Percentiles rank a stretch among this genome's conserved stretches.
Evolutionary conservation across 202 grass and related monocot species (phyloP).

Genomic region (Musa balbisiana): DNA sequence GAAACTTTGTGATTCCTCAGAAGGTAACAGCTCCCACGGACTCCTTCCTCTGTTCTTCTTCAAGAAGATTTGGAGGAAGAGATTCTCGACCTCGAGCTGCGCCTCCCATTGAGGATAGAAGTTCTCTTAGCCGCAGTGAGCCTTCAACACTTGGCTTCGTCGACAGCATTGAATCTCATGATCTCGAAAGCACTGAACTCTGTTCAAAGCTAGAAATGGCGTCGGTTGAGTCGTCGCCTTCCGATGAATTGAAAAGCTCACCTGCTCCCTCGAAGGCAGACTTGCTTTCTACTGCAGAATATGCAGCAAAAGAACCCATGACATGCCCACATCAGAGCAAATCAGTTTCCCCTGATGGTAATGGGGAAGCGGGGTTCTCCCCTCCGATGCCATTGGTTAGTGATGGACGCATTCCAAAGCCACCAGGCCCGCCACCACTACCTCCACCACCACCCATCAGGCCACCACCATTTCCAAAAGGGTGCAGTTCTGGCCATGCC

Average conservation of each 20-base stretch:
- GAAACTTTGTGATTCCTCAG: conserved; percentile 10
- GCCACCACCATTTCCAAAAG: conserved; percentile 17
- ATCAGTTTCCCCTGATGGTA: background rate
- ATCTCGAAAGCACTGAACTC: background rate
- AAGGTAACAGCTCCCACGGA: conserved; percentile 7
- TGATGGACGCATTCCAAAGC: conserved; percentile 15
- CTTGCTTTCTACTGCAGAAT: background rate
- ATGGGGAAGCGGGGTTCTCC: conserved; percentile 9
- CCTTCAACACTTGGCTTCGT: too few species aligned
- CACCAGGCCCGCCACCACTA: conserved; percentile 29
- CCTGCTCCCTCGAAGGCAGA: background rate
- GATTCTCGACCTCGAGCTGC: conserved; percentile 12
- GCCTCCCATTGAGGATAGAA: conserved; percentile 5
- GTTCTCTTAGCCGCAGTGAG: background rate
- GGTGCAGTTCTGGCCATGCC: conserved; percentile 23
- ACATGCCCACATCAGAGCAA: conserved; percentile 2
- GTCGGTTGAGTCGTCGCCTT: background rate
- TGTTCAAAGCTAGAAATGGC: background rate
- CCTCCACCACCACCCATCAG: conserved; percentile 13
- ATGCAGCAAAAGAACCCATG: background rate
- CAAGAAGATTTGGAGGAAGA: conserved; percentile 7
- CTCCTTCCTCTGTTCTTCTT: conserved; percentile 2
- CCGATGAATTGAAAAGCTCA: background rate
- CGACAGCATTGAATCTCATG: background rate
- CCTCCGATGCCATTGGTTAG: background rate